These are phyloP conservation scores for Colletotrichum sp. DNA, from an alignment of 2,329 filamentous ascomycete genomes.

Conservation along the genomic window DNA sequence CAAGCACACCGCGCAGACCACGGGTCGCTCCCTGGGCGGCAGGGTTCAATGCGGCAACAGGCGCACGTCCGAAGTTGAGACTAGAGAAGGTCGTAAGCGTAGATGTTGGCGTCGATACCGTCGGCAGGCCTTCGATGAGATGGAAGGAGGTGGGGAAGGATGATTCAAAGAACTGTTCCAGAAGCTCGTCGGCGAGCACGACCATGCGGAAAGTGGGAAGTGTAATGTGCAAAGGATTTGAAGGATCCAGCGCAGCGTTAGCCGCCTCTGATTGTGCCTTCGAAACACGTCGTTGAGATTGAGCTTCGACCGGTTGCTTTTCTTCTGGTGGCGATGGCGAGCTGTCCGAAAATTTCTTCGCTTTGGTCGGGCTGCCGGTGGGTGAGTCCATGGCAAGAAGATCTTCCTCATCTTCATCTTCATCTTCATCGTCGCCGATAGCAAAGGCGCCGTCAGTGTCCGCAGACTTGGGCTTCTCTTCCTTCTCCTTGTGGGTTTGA, in stretches of 20 bases:
- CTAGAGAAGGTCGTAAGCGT: constrained; percentile 88
- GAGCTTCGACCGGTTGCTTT: background rate
- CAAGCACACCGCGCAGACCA: constrained; percentile 88
- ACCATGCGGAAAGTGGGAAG: constrained; percentile 99
- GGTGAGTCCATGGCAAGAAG: constrained; percentile 65
- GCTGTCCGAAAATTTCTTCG: constrained; percentile 39
- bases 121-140: constrained; percentile 69
- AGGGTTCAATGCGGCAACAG: constrained; percentile 41
- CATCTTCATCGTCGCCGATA: constrained; percentile 75
- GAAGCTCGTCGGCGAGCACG: constrained; percentile 90
- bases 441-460: constrained; percentile 62
- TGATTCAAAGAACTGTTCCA: constrained; percentile 97
- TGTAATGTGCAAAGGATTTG: constrained; percentile 93
- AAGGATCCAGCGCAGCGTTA: constrained; percentile 90
- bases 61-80: constrained; percentile 60
- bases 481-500: constrained; percentile 44
- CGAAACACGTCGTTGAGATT: constrained; percentile 47
- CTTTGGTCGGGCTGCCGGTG: constrained; percentile 43
- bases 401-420: constrained; percentile 68
- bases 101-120: constrained; percentile 45
- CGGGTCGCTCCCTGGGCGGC: constrained; percentile 65
- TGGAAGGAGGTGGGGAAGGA: constrained; percentile 94
- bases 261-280: constrained; percentile 77
- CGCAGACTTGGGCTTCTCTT: constrained; percentile 27
- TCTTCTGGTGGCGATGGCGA: constrained; percentile 20